These are phyloP conservation scores for Mucor racemosus DNA, from an alignment of 371 early-diverging fungal genomes.

Conservation along the genomic window DNA sequence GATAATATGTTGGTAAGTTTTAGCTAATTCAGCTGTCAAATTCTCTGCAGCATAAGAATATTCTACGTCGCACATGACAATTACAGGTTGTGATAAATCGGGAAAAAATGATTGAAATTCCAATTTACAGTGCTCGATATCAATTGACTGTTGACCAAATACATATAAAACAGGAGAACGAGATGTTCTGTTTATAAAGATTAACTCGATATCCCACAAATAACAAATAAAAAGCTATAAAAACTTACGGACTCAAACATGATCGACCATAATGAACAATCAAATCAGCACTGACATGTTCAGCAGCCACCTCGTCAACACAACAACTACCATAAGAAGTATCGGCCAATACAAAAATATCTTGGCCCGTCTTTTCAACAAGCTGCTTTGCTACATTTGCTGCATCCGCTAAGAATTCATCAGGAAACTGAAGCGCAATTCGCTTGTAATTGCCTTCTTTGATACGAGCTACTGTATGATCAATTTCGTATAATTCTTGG, in stretches of 20 bases:
- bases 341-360: conserved; percentile 85
- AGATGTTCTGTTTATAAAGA: conserved; percentile 56
- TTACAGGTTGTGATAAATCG: conserved; percentile 50
- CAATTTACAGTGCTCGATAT: conserved; percentile 57
- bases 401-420: conserved; percentile 79
- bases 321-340: conserved; percentile 97
- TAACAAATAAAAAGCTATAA: not conserved
- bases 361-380: conserved; percentile 44
- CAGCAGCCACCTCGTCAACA: conserved; percentile 94
- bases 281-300: conserved; percentile 82
- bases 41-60: conserved; percentile 70
- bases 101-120: conserved; percentile 50
- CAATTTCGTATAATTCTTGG: conserved; percentile 66
- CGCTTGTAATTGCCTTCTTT: conserved; percentile 53
- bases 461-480: conserved; percentile 64
- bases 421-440: conserved; percentile 94
- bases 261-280: conserved; percentile 94
- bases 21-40: conserved; percentile 18
- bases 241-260: conserved; percentile 81
- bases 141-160: conserved; percentile 78
- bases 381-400: conserved; percentile 65
- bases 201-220: not conserved
- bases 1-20: conserved; percentile 44
- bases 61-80: conserved; percentile 79
- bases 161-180: conserved; percentile 86